phyloP scores from a whole-genome alignment of 169 alveolate species.

The Perkinsus olseni region DNA sequence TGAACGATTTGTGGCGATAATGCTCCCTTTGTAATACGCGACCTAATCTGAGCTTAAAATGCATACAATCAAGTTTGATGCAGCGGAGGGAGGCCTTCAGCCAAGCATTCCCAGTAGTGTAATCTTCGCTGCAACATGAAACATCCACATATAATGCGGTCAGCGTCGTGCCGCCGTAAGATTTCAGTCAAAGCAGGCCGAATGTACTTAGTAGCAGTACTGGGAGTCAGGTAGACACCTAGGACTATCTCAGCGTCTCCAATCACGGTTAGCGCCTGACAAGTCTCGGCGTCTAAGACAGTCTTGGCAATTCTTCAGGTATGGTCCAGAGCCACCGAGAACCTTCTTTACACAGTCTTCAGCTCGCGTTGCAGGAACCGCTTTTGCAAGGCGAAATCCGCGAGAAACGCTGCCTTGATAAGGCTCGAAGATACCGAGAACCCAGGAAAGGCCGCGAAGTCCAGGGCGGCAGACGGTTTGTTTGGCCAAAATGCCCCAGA shows the following conservation, averaged over 20 bases:
- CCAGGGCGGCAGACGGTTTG: neutral
- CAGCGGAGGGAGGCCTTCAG: neutral
- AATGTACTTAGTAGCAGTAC: neutral
- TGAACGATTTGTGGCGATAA: neutral
- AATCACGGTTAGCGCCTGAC: neutral
- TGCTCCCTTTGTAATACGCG: neutral
- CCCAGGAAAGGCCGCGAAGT: neutral
- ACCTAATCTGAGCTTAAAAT: neutral
- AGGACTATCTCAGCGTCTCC: neutral
- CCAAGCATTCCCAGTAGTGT: neutral
- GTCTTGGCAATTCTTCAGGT: neutral
- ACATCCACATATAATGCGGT: neutral
- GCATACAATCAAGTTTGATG: neutral
- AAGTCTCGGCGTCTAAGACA: neutral
- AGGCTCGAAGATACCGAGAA: neutral
- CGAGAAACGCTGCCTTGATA: neutral
- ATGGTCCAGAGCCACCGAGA: neutral
- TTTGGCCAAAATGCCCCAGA: neutral
- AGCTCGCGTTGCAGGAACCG: neutral
- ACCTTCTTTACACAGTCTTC: neutral
- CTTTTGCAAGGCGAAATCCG: neutral
- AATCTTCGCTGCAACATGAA: neutral
- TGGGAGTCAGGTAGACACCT: neutral
- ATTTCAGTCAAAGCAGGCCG: neutral
- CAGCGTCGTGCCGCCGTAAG: neutral